Base-by-base conservation (phyloP, 176 grass and related monocot species). In the Dendrocalamus sinicus region DNA sequence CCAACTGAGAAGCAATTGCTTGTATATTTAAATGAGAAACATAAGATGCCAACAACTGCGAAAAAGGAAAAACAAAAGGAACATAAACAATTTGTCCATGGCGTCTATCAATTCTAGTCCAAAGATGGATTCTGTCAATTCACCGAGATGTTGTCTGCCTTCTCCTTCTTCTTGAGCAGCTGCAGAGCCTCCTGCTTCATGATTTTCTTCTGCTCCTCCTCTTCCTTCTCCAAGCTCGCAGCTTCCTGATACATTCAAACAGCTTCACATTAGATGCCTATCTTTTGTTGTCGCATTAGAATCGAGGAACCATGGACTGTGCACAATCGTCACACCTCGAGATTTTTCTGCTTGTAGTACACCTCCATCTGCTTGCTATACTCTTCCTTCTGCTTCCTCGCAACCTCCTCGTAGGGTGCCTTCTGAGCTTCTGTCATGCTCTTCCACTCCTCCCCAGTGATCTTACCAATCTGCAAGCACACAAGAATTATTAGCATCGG, bases 161-260 rank as follows among this genome's bases (percentile, higher is more conserved):
- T 28, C 82, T 98, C 91, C 78, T 98, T 95, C 70, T 92, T 98
- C 86, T 80, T 98, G 3, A 98, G 90, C 79, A 95, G 72, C 84
- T 98, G 91, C 6, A 98, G 81, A 17, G 93, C 96, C 93, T 98
- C 93, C 51, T 94, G 91, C 76, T 91, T 98, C 71, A 98, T 13
- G 60, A 98, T 71, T 79, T 98, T 96, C 81, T 84, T 92, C 7
- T 92, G 91, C 54, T 98, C 88, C 52, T 91, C 84, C 48, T 98
- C 91, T 80, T 95, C 91, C 73, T 98, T 96, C 75, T 92, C 93
- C 35, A 90, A 20, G 43, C 79, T 78, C 0, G 75, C 86, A 30
- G 65, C 89, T 88, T 92, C 96, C 93, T 97, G 41, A 54, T 48
- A 77, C 13, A 62, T 7, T 76, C 24, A 53, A 48, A 28, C 28